Conservation (phyloP, 257 asterid species). For the Mentha longifolia region DNA sequence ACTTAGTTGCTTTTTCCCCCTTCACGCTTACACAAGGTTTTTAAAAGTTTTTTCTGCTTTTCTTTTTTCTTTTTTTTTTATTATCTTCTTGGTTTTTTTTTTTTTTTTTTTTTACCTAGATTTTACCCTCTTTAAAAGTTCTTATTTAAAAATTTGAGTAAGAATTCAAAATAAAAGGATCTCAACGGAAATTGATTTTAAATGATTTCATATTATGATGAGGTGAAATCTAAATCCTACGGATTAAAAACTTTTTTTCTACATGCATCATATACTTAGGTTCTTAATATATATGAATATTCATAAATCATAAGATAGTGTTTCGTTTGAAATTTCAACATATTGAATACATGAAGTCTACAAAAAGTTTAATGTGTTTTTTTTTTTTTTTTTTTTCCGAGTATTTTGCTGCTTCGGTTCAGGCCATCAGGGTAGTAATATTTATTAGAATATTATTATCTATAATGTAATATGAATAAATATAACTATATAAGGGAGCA, state of each 20-base stretch:
- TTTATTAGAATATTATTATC: too few species aligned
- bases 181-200: background rate
- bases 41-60: constrained; percentile 46
- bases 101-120: background rate
- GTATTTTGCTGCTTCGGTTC: background rate
- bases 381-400: background rate
- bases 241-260: too few species aligned
- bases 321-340: background rate
- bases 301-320: too few species aligned
- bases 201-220: too few species aligned
- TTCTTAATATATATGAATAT: too few species aligned
- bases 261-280: too few species aligned
- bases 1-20: constrained; percentile 41
- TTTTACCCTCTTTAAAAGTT: background rate
- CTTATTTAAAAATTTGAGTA: background rate
- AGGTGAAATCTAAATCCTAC: too few species aligned
- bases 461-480: too few species aligned
- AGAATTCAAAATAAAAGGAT: background rate
- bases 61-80: constrained; percentile 16
- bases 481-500: too few species aligned
- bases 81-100: too few species aligned
- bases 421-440: too few species aligned
- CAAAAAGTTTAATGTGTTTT: too few species aligned
- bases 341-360: background rate
- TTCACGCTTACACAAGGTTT: constrained; percentile 54